A percentile compares a stretch with the other conserved stretches of the same genome.
Conservation (phyloP, 1,284 basidiomycete species). For the Sanguinoderma infundibulare region DNA sequence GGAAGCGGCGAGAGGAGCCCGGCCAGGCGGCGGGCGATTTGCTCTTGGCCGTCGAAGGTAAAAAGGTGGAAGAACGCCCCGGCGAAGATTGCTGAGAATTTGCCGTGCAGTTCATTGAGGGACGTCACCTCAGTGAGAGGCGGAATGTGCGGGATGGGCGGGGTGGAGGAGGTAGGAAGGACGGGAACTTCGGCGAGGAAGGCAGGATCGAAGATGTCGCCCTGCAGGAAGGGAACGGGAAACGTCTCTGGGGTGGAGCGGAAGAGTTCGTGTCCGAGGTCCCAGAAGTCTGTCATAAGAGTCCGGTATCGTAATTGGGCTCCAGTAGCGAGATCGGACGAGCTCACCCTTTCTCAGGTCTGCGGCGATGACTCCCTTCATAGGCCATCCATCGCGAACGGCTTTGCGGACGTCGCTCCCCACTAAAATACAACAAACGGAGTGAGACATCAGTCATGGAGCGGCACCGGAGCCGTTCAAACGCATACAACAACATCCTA, state of each 20-base stretch:
- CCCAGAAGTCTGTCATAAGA: constrained; percentile 36
- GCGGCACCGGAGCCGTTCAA: background rate
- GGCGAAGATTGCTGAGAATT: constrained; percentile 46
- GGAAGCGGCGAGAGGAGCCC: constrained; percentile 40
- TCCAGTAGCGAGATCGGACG: background rate
- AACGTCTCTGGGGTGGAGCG: constrained; percentile 38
- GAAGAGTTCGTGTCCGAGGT: constrained; percentile 35
- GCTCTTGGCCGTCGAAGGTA: constrained; percentile 41
- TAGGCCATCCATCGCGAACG: constrained; percentile 42
- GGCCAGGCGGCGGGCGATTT: constrained; percentile 42
- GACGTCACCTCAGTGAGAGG: constrained; percentile 36
- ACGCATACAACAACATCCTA: constrained; percentile 52
- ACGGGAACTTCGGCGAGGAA: constrained; percentile 34
- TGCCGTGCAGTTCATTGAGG: constrained; percentile 45
- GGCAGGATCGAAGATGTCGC: constrained; percentile 43
- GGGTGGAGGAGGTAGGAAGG: constrained; percentile 29
- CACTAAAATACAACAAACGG: constrained; percentile 37
- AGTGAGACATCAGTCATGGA: background rate
- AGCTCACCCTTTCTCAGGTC: constrained; percentile 36
- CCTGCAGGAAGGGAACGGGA: constrained; percentile 45
- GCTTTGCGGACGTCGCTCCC: constrained; percentile 47
- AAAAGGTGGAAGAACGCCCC: constrained; percentile 55
- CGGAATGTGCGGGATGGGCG: constrained; percentile 29
- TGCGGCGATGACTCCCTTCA: constrained; percentile 36
- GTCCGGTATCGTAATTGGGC: background rate